Conservation (phyloP, 129 eudicot genomes). For the Artemisia tridentata region DNA sequence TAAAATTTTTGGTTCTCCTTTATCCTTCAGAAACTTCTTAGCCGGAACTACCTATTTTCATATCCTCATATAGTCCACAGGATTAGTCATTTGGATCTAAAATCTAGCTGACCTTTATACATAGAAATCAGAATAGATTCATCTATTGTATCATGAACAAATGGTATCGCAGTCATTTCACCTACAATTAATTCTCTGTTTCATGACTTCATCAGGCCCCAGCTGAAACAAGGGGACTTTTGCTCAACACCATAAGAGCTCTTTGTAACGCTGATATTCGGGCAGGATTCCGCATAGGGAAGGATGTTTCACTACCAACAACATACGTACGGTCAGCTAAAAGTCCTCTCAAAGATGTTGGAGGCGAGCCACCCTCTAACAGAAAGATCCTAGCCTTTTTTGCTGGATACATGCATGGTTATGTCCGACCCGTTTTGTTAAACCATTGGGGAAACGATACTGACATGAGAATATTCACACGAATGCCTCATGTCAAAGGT, state of each 20-base stretch:
- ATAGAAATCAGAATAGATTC: too few species aligned
- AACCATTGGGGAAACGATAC: constrained; percentile 70
- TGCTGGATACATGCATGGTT: constrained; percentile 71
- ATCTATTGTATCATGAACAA: neutral
- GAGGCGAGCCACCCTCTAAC: constrained; percentile 47
- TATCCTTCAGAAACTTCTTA: too few species aligned
- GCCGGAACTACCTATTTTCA: too few species aligned
- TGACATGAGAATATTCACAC: constrained; percentile 47
- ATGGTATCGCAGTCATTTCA: constrained; percentile 4
- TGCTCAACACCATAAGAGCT: constrained; percentile 53
- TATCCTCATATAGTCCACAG: too few species aligned
- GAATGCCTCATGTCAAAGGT: constrained; percentile 59
- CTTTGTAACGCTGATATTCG: constrained; percentile 57
- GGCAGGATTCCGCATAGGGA: constrained; percentile 48
- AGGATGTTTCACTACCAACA: constrained; percentile 64
- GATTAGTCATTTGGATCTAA: too few species aligned
- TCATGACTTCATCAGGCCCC: constrained; percentile 60
- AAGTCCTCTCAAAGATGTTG: constrained; percentile 43
- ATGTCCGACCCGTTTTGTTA: constrained; percentile 50
- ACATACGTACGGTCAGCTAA: constrained; percentile 45
- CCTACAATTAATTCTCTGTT: neutral
- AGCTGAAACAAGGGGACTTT: constrained; percentile 51
- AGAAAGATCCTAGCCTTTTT: constrained; percentile 56
- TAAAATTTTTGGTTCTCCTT: too few species aligned
- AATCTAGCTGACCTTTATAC: too few species aligned